A percentile compares a stretch with the other conserved stretches of the same genome.
Conservation (phyloP, 345 rosid species). For the Eucalyptus regnans region DNA sequence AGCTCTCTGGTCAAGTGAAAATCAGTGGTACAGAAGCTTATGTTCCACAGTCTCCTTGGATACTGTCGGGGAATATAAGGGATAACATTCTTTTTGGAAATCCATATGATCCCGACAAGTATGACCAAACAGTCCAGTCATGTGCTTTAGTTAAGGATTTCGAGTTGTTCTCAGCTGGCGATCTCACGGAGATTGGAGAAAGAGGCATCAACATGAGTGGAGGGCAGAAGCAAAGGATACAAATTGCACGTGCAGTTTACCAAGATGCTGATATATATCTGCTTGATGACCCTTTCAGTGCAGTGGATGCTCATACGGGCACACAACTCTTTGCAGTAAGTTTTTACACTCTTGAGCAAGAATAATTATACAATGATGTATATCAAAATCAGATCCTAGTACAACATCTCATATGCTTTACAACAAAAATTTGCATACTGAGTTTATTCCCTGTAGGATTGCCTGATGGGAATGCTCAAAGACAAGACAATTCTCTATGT, state of each 20-base stretch:
- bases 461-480: conserved; percentile 77
- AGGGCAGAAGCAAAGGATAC: conserved; percentile 95
- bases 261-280: conserved; percentile 89
- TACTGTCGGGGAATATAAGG: conserved; percentile 64
- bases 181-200: conserved; percentile 90
- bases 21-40: conserved; percentile 80
- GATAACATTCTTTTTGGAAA: conserved; percentile 84
- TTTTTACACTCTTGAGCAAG: not conserved
- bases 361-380: not conserved
- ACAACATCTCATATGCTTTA: not conserved
- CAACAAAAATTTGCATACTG: not conserved
- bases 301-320: conserved; percentile 97
- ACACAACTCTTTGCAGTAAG: conserved; percentile 69
- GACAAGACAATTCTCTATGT: conserved; percentile 74
- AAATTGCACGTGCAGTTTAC: conserved; percentile 87
- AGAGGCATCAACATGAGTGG: conserved; percentile 98
- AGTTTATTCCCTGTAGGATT: conserved; percentile 36
- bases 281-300: conserved; percentile 94
- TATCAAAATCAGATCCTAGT: not conserved
- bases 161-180: conserved; percentile 68
- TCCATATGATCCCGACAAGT: conserved; percentile 33
- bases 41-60: conserved; percentile 91
- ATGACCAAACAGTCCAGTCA: conserved; percentile 53
- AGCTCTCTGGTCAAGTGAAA: conserved; percentile 54
- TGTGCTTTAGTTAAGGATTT: conserved; percentile 79